phyloP scores from a whole-genome alignment of 805 yeast genomes.

The Nakazawaea sp. region DNA sequence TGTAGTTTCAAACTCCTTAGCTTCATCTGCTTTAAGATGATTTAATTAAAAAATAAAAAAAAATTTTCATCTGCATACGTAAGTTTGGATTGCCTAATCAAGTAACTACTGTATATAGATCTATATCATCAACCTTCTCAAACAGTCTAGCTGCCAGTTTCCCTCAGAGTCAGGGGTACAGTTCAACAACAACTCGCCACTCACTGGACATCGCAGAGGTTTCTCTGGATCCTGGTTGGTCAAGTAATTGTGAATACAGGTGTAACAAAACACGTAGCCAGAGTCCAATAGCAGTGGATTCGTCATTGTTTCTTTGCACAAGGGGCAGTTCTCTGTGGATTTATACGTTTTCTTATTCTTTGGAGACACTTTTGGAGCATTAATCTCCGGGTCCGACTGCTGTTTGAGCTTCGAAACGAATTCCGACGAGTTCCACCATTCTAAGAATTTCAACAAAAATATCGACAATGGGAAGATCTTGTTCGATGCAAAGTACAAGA shows the following conservation, averaged over 20 bases:
- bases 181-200: constrained; percentile 64
- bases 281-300: constrained; percentile 89
- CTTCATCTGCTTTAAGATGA: too few relatives aligned
- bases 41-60: not conserved
- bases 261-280: constrained; percentile 84
- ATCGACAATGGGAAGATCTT: constrained; percentile 74
- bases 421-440: constrained; percentile 88
- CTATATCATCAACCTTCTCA: constrained; percentile 65
- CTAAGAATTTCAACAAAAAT: constrained; percentile 74
- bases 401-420: constrained; percentile 53
- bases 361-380: constrained; percentile 37
- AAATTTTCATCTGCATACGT: not conserved
- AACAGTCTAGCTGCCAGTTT: constrained; percentile 68
- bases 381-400: constrained; percentile 35
- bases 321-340: constrained; percentile 41
- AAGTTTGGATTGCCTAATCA: not conserved
- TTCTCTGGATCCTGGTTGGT: constrained; percentile 34
- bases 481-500: constrained; percentile 14
- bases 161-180: constrained; percentile 53
- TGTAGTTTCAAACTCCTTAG: too few relatives aligned
- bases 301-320: constrained; percentile 57
- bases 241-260: constrained; percentile 69
- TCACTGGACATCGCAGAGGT: constrained; percentile 80
- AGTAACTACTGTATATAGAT: constrained; percentile 9
- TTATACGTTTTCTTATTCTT: constrained; percentile 11